Base-by-base conservation (phyloP, 164 flowering plant genomes). In the Stephania japonica region DNA sequence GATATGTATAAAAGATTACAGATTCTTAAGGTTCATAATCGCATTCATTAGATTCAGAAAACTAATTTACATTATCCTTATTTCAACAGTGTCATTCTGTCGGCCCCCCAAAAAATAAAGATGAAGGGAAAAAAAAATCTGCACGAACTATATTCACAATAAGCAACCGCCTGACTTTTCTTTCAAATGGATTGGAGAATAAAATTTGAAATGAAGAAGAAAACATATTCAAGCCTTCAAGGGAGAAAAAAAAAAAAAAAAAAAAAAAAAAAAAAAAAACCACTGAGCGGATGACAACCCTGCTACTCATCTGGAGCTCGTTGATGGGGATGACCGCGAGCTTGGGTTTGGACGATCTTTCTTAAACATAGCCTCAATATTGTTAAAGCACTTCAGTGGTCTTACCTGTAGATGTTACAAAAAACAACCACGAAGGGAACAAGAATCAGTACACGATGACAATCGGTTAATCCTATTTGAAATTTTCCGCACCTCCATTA, bases 321-420 rank as follows among this genome's bases (percentile, higher is more conserved):
- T 69, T 16, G 86, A 84, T 43, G 76, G 84, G 73, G 92, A 81
- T 61, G 92, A 86, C 12, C 83, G 79, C 65, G 84, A 84, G 78
- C 91, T 82, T 19, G 70, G 73, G 56, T 71, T 76, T 8, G 90
- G 84, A 47, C 27, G 77, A 72, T 88, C 89, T 78, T 76, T 92
- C 83, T 80, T 90, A 84, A 83, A 81, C 32, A 87, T 76, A 43
- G 85, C 85, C 77, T 85, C 91, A 53, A 88, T 47, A 67, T 79
- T 86, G 69, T 81, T 89, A 71, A 93, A 91, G 83, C 96, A 91
- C 75, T 81, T 83, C 70, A 90, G 69, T 47, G 90, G 83, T 74
- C 83, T 85, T 56, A 85, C 86, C 97, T 91, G 90, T 42, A 85
- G 12, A 61, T 32, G n/a, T n/a, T n/a, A n/a, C n/a, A n/a, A n/a